A percentile compares a stretch with the other conserved stretches of the same genome.
Evolutionary conservation across 2,329 filamentous ascomycete genomes (phyloP).

Genomic region (Hirsutella rhossiliensis): DNA sequence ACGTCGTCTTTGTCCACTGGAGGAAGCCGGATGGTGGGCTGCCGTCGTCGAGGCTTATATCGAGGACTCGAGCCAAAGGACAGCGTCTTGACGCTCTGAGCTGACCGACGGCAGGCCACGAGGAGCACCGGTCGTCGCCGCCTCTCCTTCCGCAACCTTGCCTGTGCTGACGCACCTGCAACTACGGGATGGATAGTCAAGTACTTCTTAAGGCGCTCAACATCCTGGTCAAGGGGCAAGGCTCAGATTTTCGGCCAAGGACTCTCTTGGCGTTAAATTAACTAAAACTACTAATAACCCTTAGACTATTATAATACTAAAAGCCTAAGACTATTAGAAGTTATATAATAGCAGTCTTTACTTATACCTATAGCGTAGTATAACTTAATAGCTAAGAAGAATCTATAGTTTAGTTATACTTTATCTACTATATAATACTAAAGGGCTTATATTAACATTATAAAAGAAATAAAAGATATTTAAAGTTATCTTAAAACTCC

Average conservation of each 20-base stretch:
- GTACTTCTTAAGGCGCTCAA: slow-evolving; percentile 68
- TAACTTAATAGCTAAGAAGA: too few relatives aligned
- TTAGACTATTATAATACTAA: too few relatives aligned
- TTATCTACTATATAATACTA: too few relatives aligned
- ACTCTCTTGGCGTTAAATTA: slow-evolving; percentile 92
- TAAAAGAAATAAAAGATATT: too few relatives aligned
- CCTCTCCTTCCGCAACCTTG: background rate
- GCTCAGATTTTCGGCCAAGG: slow-evolving; percentile 84
- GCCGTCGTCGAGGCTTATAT: slow-evolving; percentile 66
- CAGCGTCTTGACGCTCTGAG: slow-evolving; percentile 83
- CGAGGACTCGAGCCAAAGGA: slow-evolving; percentile 78
- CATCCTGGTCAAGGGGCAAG: slow-evolving; percentile 76
- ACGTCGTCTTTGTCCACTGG: slow-evolving; percentile 71
- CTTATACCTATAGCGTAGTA: too few relatives aligned
- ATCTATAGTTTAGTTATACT: too few relatives aligned
- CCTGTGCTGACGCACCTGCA: slow-evolving; percentile 20
- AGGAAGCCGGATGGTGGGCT: slow-evolving; percentile 79
- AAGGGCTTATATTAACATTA: too few relatives aligned
- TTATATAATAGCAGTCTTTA: too few relatives aligned
- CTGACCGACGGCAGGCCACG: slow-evolving; percentile 72
- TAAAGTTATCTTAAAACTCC: too few relatives aligned
- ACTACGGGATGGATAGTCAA: slow-evolving; percentile 80
- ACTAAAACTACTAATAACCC: too few relatives aligned
- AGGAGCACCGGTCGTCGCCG: slow-evolving; percentile 46
- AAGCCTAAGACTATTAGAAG: too few relatives aligned